Evolutionary conservation across 768 basidiomycete genomes (phyloP).

Genomic region (Termitomyces sp.): DNA sequence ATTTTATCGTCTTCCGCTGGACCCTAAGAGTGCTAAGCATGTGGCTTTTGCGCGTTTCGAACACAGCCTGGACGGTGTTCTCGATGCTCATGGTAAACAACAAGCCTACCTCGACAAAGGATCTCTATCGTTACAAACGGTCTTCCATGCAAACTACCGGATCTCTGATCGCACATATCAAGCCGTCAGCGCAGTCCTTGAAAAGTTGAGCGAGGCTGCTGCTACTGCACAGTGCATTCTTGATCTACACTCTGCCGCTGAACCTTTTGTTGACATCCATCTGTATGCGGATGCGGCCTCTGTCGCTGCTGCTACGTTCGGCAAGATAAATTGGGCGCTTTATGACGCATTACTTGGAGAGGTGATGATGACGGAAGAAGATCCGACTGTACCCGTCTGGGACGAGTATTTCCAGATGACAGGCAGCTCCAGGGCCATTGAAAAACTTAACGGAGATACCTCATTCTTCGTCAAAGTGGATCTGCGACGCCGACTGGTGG

Average conservation of each 20-base stretch:
- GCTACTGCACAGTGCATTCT: conserved; percentile 27
- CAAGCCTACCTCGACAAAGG: conserved; percentile 34
- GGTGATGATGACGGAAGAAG: conserved; percentile 21
- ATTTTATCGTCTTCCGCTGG: conserved; percentile 34
- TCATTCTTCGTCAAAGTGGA: conserved; percentile 36
- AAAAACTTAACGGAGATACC: conserved; percentile 28
- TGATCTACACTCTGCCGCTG: conserved; percentile 19
- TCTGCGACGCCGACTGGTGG: conserved; percentile 29
- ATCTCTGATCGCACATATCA: conserved; percentile 28
- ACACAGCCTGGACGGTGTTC: conserved; percentile 23
- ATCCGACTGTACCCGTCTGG: conserved; percentile 32
- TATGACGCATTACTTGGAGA: conserved; percentile 35
- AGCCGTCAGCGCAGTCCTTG: conserved; percentile 31
- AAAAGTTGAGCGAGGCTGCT: conserved; percentile 20
- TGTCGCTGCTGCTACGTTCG: conserved; percentile 28
- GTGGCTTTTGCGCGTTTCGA: conserved; percentile 39
- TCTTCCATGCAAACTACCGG: conserved; percentile 36
- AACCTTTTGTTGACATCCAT: conserved; percentile 31
- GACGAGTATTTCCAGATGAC: conserved; percentile 41
- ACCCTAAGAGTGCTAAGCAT: conserved; percentile 25
- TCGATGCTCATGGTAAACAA: conserved; percentile 20
- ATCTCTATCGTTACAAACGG: conserved; percentile 30
- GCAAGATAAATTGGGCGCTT: conserved; percentile 30
- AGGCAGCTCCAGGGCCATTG: conserved; percentile 33
- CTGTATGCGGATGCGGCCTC: conserved; percentile 25